Evolutionary conservation across 352 stramenopile species (phyloP).

Genomic region (Phytophthora litchii): DNA sequence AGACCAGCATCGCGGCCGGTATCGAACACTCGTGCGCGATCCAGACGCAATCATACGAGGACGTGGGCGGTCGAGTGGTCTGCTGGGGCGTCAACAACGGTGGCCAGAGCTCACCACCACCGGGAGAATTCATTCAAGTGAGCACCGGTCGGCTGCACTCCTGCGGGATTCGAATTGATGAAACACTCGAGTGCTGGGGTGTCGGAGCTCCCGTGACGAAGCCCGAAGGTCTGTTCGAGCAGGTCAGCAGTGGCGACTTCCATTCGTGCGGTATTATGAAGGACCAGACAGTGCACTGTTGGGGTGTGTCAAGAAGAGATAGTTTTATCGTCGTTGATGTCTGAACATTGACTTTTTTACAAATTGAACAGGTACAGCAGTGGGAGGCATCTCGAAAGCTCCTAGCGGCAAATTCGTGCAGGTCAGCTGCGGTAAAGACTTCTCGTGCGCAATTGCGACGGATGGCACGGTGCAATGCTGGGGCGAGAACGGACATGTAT

Average conservation of each 20-base stretch:
- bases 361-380: slow-evolving; percentile 34
- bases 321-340: not conserved
- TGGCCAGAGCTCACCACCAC: slow-evolving; percentile 57
- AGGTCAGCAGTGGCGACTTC: slow-evolving; percentile 84
- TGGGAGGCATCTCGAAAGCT: slow-evolving; percentile 39
- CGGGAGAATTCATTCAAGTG: slow-evolving; percentile 80
- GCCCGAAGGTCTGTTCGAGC: slow-evolving; percentile 74
- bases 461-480: slow-evolving; percentile 64
- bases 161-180: slow-evolving; percentile 76
- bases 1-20: slow-evolving; percentile 75
- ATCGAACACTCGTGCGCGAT: slow-evolving; percentile 87
- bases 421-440: slow-evolving; percentile 77
- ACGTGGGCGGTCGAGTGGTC: slow-evolving; percentile 76
- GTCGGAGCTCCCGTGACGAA: slow-evolving; percentile 48
- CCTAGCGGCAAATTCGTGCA: slow-evolving; percentile 71
- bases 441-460: slow-evolving; percentile 57
- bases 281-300: slow-evolving; percentile 78
- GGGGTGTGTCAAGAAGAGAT: slow-evolving; percentile 41
- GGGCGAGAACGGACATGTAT: slow-evolving; percentile 69
- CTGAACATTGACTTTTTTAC: not conserved
- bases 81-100: slow-evolving; percentile 78
- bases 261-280: slow-evolving; percentile 85
- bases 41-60: slow-evolving; percentile 59
- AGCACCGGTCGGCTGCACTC: slow-evolving; percentile 75
- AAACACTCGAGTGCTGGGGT: slow-evolving; percentile 84